Percentiles rank a stretch among this genome's conserved stretches.
phyloP scores from a whole-genome alignment of 2,329 filamentous ascomycete genomes.

The Diaporthe eres region DNA sequence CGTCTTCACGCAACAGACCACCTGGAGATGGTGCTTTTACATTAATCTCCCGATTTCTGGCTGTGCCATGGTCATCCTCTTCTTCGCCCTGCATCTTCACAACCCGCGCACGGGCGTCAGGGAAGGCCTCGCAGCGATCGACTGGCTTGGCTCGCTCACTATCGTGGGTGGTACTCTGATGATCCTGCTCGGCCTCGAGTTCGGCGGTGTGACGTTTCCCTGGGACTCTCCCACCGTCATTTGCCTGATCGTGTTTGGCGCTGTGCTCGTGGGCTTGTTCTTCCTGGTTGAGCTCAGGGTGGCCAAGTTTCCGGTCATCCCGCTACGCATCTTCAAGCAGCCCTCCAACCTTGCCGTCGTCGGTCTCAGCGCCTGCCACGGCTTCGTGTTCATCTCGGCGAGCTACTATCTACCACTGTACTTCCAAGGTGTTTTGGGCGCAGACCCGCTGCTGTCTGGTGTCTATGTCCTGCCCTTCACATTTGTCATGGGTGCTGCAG shows the following conservation, averaged over 20 bases:
- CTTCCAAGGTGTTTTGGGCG: slow-evolving; percentile 77
- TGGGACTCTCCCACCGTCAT: slow-evolving; percentile 75
- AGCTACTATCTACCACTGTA: slow-evolving; percentile 82
- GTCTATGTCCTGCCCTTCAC: slow-evolving; percentile 75
- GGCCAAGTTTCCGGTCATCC: slow-evolving; percentile 78
- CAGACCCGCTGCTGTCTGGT: slow-evolving; percentile 72
- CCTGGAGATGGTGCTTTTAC: slow-evolving; percentile 72
- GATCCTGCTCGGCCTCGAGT: slow-evolving; percentile 78
- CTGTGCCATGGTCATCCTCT: slow-evolving; percentile 68
- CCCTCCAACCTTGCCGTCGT: slow-evolving; percentile 71
- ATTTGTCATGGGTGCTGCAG: slow-evolving; percentile 59
- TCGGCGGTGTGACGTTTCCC: slow-evolving; percentile 74
- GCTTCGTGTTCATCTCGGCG: slow-evolving; percentile 73
- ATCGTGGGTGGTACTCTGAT: slow-evolving; percentile 77
- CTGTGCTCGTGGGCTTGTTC: slow-evolving; percentile 64
- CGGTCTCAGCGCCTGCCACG: slow-evolving; percentile 60
- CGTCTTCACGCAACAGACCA: slow-evolving; percentile 72
- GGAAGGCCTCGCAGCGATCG: slow-evolving; percentile 72
- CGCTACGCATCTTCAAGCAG: slow-evolving; percentile 71
- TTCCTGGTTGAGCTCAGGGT: slow-evolving; percentile 74
- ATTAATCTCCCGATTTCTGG: slow-evolving; percentile 65
- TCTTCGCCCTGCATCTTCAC: slow-evolving; percentile 76
- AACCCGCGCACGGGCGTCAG: slow-evolving; percentile 74
- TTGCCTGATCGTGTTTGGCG: slow-evolving; percentile 73
- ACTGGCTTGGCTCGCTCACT: slow-evolving; percentile 72